phyloP scores from a whole-genome alignment of 768 basidiomycete genomes.

The Dentipellis fragilis region DNA sequence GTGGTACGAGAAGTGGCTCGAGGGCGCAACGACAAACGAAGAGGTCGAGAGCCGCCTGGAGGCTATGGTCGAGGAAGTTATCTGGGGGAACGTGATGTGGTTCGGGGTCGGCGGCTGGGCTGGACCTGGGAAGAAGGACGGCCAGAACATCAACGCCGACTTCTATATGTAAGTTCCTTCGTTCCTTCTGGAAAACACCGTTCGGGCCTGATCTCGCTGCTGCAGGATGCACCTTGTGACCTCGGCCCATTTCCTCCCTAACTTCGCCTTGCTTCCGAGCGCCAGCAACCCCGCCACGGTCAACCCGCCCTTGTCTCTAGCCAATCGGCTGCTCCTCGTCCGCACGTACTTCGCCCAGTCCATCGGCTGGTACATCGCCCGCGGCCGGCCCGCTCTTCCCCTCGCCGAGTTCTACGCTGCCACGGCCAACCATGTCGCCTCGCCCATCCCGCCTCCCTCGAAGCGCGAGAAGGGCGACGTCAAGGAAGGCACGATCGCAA shows the following conservation, averaged over 20 bases:
- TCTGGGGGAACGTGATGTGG: conserved; percentile 43
- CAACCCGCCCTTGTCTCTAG: conserved; percentile 19
- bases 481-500: background rate
- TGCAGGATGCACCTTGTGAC: conserved; percentile 58
- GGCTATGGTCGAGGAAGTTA: conserved; percentile 54
- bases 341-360: conserved; percentile 43
- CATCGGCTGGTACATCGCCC: conserved; percentile 46
- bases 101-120: conserved; percentile 51
- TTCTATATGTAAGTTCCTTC: conserved; percentile 45
- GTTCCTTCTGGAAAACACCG: no score
- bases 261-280: conserved; percentile 29
- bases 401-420: conserved; percentile 37
- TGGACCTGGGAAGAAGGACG: conserved; percentile 12
- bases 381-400: conserved; percentile 42
- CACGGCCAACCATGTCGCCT: conserved; percentile 10
- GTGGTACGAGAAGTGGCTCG: conserved; percentile 13
- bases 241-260: conserved; percentile 50
- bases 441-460: conserved; percentile 17
- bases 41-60: conserved; percentile 25
- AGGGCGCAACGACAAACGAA: conserved; percentile 6
- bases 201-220: background rate
- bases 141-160: conserved; percentile 38
- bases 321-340: conserved; percentile 43
- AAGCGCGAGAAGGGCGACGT: conserved; percentile 18
- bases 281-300: conserved; percentile 5